Percentiles rank a stretch among this genome's conserved stretches.
These are phyloP conservation scores for Scopulariopsis brevicaulis DNA, from an alignment of 2,329 filamentous ascomycete genomes.

Conservation along the genomic window DNA sequence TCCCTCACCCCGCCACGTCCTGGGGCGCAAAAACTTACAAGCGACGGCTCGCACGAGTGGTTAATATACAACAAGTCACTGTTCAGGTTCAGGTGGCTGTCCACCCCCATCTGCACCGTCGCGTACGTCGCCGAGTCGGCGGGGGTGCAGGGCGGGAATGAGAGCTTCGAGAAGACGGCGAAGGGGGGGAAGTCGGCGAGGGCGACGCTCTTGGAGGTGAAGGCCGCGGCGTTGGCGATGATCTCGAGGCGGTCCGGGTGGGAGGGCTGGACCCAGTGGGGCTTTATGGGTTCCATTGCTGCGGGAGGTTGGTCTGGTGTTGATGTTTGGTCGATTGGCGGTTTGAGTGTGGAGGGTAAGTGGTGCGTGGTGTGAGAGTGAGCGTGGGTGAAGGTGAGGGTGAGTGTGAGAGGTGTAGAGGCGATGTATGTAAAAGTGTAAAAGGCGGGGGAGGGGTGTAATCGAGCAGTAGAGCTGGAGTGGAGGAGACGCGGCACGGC, in stretches of 20 bases:
- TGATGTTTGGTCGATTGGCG: not conserved
- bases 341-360: not conserved
- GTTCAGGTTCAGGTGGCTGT: conserved; percentile 50
- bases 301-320: not conserved
- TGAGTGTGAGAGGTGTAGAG: not conserved
- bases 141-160: conserved; percentile 50
- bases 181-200: conserved; percentile 45
- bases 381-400: not conserved
- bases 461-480: not conserved
- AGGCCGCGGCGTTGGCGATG: conserved; percentile 38
- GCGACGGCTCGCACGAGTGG: conserved; percentile 54
- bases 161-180: conserved; percentile 54
- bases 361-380: not conserved
- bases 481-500: not conserved
- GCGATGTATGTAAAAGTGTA: not conserved
- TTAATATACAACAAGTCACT: conserved; percentile 58
- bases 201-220: conserved; percentile 49
- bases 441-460: not conserved
- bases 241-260: conserved; percentile 48
- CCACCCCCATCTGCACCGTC: conserved; percentile 47
- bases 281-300: conserved; percentile 42
- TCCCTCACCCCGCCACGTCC: not conserved
- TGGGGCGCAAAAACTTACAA: conserved; percentile 39
- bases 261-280: conserved; percentile 49
- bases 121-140: conserved; percentile 47